Evolutionary conservation across 208 protist species (phyloP).

Genomic region (Zelonia costaricensis): DNA sequence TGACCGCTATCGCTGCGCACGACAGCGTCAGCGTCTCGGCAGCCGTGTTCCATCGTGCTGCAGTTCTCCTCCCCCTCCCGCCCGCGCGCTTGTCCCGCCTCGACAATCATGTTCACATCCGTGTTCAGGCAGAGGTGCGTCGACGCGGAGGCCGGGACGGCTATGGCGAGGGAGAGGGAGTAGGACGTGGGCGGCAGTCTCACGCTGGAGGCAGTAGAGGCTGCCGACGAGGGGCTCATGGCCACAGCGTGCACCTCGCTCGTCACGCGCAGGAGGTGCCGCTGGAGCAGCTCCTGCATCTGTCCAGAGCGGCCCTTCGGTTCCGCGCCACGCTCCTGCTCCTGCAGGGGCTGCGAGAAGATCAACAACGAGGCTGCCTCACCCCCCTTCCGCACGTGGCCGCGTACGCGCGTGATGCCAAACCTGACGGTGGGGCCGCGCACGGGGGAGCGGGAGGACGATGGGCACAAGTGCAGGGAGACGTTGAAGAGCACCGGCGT

Average conservation of each 20-base stretch:
- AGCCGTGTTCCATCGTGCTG: not conserved
- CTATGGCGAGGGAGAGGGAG: constrained; percentile 16
- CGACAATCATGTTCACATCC: not conserved
- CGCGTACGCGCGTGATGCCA: not conserved
- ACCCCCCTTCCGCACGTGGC: too few relatives aligned
- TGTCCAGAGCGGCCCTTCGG: too few relatives aligned
- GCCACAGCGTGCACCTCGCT: not conserved
- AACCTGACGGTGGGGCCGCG: too few relatives aligned
- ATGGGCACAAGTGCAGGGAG: constrained; percentile 58
- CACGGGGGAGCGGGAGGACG: not conserved
- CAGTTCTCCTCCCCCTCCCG: not conserved
- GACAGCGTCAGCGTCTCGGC: too few relatives aligned
- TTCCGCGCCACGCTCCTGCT: not conserved
- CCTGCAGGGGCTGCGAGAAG: not conserved
- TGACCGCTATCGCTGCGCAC: too few relatives aligned
- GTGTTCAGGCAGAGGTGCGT: constrained; percentile 20
- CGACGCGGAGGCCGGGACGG: constrained; percentile 7
- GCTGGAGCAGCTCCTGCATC: constrained; percentile 1
- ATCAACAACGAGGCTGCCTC: not conserved
- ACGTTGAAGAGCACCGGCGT: constrained; percentile 92
- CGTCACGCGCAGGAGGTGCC: constrained; percentile 9
- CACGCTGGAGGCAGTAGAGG: not conserved
- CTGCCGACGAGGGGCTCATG: not conserved
- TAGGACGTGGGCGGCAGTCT: constrained; percentile 7
- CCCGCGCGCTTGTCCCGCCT: not conserved